Evolutionary conservation across 768 basidiomycete species (phyloP).

Genomic region (Auriculariales sp.): DNA sequence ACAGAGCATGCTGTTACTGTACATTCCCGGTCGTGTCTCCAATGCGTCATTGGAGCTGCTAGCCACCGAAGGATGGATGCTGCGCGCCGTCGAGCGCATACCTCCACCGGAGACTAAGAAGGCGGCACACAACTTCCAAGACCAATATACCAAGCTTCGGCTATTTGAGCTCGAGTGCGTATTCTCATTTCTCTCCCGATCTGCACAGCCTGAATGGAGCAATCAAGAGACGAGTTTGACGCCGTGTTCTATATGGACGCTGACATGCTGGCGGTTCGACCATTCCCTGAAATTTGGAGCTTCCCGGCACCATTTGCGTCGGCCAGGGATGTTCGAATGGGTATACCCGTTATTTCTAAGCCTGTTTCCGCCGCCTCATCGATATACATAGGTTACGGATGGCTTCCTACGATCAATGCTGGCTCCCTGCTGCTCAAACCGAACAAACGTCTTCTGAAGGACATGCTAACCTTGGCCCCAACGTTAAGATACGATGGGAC

Average conservation of each 20-base stretch:
- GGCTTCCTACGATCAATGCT: slow-evolving; percentile 4
- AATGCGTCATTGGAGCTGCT: slow-evolving; percentile 1
- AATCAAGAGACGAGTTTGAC: slow-evolving; percentile 5
- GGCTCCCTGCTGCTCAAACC: slow-evolving; percentile 6
- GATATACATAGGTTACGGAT: slow-evolving; percentile 1
- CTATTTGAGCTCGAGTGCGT: slow-evolving; percentile 6
- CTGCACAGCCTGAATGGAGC: too few species aligned
- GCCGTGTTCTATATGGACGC: slow-evolving; percentile 5
- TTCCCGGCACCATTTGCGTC: slow-evolving; percentile 5
- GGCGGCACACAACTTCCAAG: slow-evolving; percentile 6
- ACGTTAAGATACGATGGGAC: slow-evolving; percentile 2
- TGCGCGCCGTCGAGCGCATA: not conserved
- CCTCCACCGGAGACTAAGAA: not conserved
- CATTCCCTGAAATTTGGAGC: slow-evolving; percentile 5
- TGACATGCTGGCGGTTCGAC: slow-evolving; percentile 4
- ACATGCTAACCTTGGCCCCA: slow-evolving; percentile 5
- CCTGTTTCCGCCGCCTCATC: not conserved
- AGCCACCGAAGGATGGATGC: slow-evolving; percentile 1
- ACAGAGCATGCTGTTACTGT: slow-evolving; percentile 3
- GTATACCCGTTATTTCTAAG: not conserved
- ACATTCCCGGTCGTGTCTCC: slow-evolving; percentile 1
- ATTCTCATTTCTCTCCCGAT: too few species aligned
- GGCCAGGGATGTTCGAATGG: slow-evolving; percentile 5
- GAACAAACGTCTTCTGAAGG: not conserved
- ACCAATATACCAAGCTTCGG: slow-evolving; percentile 6